Evolutionary conservation across 1,284 basidiomycete species (phyloP).

Genomic region (Cutaneotrichosporon sp.): DNA sequence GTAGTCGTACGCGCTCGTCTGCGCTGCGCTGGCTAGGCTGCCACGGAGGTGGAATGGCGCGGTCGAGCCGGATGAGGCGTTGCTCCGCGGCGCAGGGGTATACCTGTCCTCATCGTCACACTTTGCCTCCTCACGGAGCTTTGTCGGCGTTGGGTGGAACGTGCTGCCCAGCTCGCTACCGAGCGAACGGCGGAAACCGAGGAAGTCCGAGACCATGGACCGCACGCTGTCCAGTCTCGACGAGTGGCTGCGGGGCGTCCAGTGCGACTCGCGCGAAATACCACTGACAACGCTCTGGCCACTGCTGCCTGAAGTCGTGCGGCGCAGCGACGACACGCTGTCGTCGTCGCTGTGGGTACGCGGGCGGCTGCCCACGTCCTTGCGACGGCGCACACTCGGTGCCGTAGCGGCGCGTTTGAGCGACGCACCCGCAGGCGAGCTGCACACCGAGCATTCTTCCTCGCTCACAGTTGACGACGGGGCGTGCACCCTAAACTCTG

Average conservation of each 20-base stretch:
- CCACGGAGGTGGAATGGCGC: slow-evolving; percentile 9
- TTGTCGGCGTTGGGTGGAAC: slow-evolving; percentile 3
- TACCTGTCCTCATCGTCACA: too few species aligned
- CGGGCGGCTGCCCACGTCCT: neutral
- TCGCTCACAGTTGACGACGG: too few species aligned
- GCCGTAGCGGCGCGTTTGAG: too few species aligned
- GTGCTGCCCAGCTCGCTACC: slow-evolving; percentile 26
- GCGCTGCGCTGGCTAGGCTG: neutral
- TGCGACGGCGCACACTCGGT: neutral
- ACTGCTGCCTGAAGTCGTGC: too few species aligned
- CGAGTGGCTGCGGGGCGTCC: neutral
- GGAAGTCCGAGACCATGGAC: slow-evolving; percentile 13
- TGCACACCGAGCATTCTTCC: too few species aligned
- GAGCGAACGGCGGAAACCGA: slow-evolving; percentile 20
- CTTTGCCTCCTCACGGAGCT: neutral
- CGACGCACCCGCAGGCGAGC: too few species aligned
- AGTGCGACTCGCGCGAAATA: neutral
- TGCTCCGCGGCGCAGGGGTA: too few species aligned
- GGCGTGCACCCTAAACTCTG: neutral
- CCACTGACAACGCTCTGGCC: neutral
- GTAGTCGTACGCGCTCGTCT: slow-evolving; percentile 6
- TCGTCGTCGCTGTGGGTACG: neutral
- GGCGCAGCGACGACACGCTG: neutral
- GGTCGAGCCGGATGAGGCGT: neutral
- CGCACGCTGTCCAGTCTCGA: slow-evolving; percentile 14